Conservation (phyloP, 352 stramenopile species). For the Phytophthora multivora region DNA sequence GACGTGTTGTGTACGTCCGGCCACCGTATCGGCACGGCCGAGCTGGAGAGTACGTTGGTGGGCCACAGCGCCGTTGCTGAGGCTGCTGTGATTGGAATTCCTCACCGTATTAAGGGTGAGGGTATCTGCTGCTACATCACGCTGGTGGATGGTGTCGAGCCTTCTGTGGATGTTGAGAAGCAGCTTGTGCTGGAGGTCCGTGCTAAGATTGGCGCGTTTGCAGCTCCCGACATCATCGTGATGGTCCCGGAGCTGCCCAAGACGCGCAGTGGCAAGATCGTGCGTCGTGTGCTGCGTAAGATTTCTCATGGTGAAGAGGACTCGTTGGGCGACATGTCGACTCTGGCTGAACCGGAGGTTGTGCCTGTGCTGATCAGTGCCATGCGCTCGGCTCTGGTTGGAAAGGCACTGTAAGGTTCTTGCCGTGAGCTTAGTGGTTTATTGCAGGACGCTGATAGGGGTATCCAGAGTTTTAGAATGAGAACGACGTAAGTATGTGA, state of each 20-base stretch:
- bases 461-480: no score
- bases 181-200: conserved; percentile 88
- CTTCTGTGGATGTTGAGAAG: conserved; percentile 61
- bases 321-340: conserved; percentile 96
- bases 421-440: conserved; percentile 17
- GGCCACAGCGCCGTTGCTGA: conserved; percentile 93
- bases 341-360: conserved; percentile 95
- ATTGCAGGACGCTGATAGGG: background rate
- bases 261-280: conserved; percentile 98
- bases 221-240: conserved; percentile 96
- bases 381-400: conserved; percentile 70
- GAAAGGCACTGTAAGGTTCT: conserved; percentile 63
- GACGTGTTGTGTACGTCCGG: conserved; percentile 96
- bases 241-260: conserved; percentile 93
- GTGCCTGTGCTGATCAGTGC: conserved; percentile 94
- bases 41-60: conserved; percentile 92
- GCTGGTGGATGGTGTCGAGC: conserved; percentile 83
- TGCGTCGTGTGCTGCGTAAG: conserved; percentile 98
- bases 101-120: conserved; percentile 97
- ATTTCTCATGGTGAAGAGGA: conserved; percentile 95
- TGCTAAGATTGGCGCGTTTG: conserved; percentile 95
- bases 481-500: conserved; percentile 25
- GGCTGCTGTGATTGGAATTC: conserved; percentile 94
- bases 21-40: conserved; percentile 89
- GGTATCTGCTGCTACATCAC: conserved; percentile 96